phyloP scores from a whole-genome alignment of 208 protist genomes.

The Porcisia deanei region DNA sequence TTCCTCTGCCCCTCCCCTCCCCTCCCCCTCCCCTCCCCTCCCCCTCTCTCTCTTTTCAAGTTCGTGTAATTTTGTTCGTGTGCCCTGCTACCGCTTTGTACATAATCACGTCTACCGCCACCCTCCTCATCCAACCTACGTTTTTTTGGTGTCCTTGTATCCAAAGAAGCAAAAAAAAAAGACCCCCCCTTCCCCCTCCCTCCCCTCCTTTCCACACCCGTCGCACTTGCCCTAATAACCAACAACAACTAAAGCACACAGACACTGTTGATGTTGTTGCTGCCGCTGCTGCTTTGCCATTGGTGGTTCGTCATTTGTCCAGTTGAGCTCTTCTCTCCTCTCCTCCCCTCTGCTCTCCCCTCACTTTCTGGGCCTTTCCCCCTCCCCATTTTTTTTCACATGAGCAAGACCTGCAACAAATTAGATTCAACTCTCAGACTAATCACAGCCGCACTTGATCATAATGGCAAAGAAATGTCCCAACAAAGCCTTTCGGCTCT shows the following conservation, averaged over 20 bases:
- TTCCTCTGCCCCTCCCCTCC: too few species aligned
- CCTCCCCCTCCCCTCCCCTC: too few species aligned
- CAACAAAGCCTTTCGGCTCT: slow-evolving; percentile 35
- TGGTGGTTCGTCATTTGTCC: neutral
- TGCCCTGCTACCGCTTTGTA: neutral
- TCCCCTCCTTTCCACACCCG: too few species aligned
- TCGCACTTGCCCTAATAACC: too few species aligned
- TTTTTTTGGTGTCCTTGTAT: neutral
- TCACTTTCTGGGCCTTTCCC: neutral
- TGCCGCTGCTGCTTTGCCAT: neutral
- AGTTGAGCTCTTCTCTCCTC: neutral
- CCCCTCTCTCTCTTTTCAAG: too few species aligned
- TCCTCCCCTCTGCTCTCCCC: neutral
- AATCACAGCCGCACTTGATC: neutral
- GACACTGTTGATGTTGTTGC: too few species aligned
- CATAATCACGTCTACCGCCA: neutral
- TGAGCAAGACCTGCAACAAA: neutral
- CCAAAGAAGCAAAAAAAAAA: neutral
- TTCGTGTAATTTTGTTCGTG: too few species aligned
- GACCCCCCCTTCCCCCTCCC: too few species aligned
- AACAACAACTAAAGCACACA: too few species aligned
- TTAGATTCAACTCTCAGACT: neutral
- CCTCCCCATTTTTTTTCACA: neutral
- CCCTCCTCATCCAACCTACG: neutral
- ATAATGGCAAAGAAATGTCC: slow-evolving; percentile 12